Evolutionary conservation across 2,329 filamentous ascomycete genomes (phyloP).

Genomic region (Cladosporium sphaerospermum): DNA sequence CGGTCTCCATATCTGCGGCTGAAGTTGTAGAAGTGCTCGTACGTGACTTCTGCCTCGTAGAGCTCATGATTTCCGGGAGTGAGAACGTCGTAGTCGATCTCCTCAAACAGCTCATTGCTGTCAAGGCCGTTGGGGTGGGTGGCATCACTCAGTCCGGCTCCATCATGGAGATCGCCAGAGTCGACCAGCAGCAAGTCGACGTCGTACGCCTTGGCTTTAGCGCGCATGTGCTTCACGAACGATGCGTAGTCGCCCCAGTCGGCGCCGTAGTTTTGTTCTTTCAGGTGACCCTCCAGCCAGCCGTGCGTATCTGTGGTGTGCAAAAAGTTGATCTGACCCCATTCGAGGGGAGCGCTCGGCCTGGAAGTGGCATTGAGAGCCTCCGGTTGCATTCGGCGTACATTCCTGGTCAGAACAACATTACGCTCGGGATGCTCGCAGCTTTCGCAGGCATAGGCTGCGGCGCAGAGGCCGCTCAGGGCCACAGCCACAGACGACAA

Average conservation of each 20-base stretch:
- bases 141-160: slow-evolving; percentile 56
- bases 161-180: slow-evolving; percentile 62
- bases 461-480: slow-evolving; percentile 16
- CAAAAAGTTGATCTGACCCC: slow-evolving; percentile 60
- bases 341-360: slow-evolving; percentile 44
- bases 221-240: slow-evolving; percentile 55
- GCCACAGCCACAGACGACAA: background rate
- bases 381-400: slow-evolving; percentile 41
- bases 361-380: slow-evolving; percentile 34
- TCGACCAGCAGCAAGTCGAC: slow-evolving; percentile 58
- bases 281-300: slow-evolving; percentile 38
- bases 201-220: slow-evolving; percentile 49
- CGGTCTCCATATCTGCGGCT: slow-evolving; percentile 51
- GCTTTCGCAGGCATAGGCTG: slow-evolving; percentile 27
- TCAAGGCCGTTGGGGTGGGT: slow-evolving; percentile 52
- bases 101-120: slow-evolving; percentile 48
- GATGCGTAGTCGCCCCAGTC: slow-evolving; percentile 62
- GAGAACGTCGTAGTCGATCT: slow-evolving; percentile 49
- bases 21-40: slow-evolving; percentile 56
- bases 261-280: slow-evolving; percentile 58
- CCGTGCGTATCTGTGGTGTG: slow-evolving; percentile 59
- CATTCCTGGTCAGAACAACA: slow-evolving; percentile 36
- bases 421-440: slow-evolving; percentile 38
- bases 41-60: slow-evolving; percentile 56
- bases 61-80: slow-evolving; percentile 56